phyloP scores from a whole-genome alignment of 148 eudicot genomes.

The Rhododendron mucronatum region DNA sequence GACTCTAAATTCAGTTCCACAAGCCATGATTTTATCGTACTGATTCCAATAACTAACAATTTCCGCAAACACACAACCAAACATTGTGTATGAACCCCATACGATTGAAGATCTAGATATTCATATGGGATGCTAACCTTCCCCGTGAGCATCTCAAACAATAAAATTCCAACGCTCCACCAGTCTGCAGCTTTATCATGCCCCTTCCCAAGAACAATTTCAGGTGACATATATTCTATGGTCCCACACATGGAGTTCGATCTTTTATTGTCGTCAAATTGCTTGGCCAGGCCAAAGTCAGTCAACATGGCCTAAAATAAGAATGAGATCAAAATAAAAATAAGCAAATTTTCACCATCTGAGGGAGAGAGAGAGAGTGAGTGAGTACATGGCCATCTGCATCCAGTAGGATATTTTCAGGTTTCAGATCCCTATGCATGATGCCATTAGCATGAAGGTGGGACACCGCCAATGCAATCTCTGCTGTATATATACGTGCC shows the following conservation, averaged over 20 bases:
- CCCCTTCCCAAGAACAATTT: constrained; percentile 50
- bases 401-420: constrained; percentile 53
- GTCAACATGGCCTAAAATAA: constrained; percentile 36
- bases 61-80: not conserved
- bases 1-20: not conserved
- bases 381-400: constrained; percentile 45
- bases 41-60: not conserved
- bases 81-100: not conserved
- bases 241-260: constrained; percentile 54
- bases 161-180: constrained; percentile 54
- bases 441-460: constrained; percentile 42
- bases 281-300: constrained; percentile 57
- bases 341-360: not conserved
- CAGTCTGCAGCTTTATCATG: constrained; percentile 51
- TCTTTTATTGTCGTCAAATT: constrained; percentile 33
- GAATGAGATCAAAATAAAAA: not conserved
- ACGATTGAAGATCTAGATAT: not conserved
- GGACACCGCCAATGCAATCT: constrained; percentile 46
- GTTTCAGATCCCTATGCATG: constrained; percentile 57
- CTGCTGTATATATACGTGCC: constrained; percentile 49
- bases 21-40: not conserved
- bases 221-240: constrained; percentile 51
- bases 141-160: constrained; percentile 55
- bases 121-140: constrained; percentile 25
- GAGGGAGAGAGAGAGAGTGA: not conserved